A percentile compares a stretch with the other conserved stretches of the same genome.
phyloP scores from a whole-genome alignment of 1,284 basidiomycete genomes.

The Entoloma clypeatum region DNA sequence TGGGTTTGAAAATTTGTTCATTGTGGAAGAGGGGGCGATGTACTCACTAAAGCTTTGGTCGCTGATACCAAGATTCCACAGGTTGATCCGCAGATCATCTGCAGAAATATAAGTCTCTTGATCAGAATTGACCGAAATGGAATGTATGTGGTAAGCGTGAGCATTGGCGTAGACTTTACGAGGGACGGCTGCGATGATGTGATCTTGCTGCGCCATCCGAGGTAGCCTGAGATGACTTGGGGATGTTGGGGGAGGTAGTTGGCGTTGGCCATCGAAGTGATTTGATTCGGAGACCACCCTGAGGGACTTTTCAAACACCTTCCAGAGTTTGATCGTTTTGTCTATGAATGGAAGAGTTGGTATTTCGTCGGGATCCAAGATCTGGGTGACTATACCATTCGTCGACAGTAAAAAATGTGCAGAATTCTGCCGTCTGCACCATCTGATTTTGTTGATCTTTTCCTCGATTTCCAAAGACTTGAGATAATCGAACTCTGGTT shows the following conservation, averaged over 20 bases:
- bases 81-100: slow-evolving; percentile 94
- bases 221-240: slow-evolving; percentile 72
- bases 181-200: slow-evolving; percentile 97
- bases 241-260: slow-evolving; percentile 56
- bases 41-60: slow-evolving; percentile 98
- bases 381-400: slow-evolving; percentile 63
- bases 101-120: slow-evolving; percentile 99
- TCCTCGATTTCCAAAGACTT: slow-evolving; percentile 99
- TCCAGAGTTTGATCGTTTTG: slow-evolving; percentile 99
- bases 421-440: slow-evolving; percentile 97
- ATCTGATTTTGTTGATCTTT: slow-evolving; percentile 99
- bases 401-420: slow-evolving; percentile 98
- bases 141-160: slow-evolving; percentile 99
- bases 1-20: not conserved
- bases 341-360: slow-evolving; percentile 48
- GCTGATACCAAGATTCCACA: slow-evolving; percentile 98
- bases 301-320: slow-evolving; percentile 98
- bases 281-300: slow-evolving; percentile 98
- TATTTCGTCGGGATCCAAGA: slow-evolving; percentile 7
- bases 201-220: slow-evolving; percentile 91
- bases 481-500: slow-evolving; percentile 99
- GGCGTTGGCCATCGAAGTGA: slow-evolving; percentile 75
- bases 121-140: slow-evolving; percentile 98
- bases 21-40: not conserved
- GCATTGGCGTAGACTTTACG: slow-evolving; percentile 99